A percentile compares a stretch with the other conserved stretches of the same genome.
Conservation (phyloP, 2,329 filamentous ascomycete genomes). For the Penicillium sp. region DNA sequence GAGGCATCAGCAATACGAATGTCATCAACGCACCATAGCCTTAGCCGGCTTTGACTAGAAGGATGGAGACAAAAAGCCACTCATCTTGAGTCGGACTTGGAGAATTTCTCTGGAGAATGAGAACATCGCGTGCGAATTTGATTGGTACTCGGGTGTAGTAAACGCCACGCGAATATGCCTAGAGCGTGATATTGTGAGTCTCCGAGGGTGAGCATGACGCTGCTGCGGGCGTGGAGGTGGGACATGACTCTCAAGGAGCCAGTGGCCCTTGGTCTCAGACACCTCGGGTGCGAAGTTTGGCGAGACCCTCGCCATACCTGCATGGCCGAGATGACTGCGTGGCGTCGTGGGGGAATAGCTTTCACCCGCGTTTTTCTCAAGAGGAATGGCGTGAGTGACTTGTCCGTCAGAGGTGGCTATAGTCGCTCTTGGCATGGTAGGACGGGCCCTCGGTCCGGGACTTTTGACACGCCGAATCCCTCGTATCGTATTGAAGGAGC, state of each 20-base stretch:
- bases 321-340: background rate
- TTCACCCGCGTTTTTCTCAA: background rate
- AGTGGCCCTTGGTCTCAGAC: too few species aligned
- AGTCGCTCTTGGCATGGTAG: conserved; percentile 16
- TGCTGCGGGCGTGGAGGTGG: background rate
- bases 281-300: background rate
- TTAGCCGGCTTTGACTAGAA: background rate
- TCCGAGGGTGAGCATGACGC: background rate
- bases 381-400: conserved; percentile 4
- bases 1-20: background rate
- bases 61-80: too few species aligned
- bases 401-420: conserved; percentile 2
- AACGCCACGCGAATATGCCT: background rate
- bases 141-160: conserved; percentile 2
- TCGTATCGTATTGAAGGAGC: conserved; percentile 8
- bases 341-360: conserved; percentile 1
- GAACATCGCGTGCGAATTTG: conserved; percentile 1
- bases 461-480: background rate
- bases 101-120: background rate
- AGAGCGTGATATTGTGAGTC: background rate
- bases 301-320: background rate
- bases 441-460: background rate
- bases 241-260: too few species aligned
- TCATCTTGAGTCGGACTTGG: background rate
- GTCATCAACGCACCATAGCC: background rate